Evolutionary conservation across 495 filamentous ascomycete genomes (phyloP), one percentile per base, ranked within the genome.

Genomic region (Hamigera avellanea): DNA sequence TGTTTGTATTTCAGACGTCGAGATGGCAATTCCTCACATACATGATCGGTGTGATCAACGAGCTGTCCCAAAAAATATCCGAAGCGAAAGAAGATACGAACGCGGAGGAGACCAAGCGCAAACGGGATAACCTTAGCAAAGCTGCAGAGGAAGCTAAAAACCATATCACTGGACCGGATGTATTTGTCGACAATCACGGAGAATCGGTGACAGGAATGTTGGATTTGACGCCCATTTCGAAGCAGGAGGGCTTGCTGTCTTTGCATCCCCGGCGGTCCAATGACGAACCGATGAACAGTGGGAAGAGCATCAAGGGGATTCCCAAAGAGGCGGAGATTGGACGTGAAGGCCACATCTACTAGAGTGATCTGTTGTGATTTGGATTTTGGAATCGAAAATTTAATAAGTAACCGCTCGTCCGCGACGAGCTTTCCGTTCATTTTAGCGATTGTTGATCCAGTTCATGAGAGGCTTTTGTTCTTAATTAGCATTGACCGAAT

Each of bases 1-100:
- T 78, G 41, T 86, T 96, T 56, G 69, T 96, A 28, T 96, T 93
- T 54, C 89, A 96, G 57, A 73, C 79, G 14, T 93, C 87, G 0
- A 75, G 87, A 21, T 74, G 83, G 46, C 77, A 83, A 35, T 69
- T 96, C 2, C 61, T 94, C 8, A 60, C 72, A 1, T 64, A 71
- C 32, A 60, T 99, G n/a, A 69, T 77, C 30, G 50, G 71, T 26
- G 57, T 70, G 14, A 70, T 82, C 38, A 70, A 86, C 37, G 59
- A 73, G 1, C 35, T 62, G 2, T 52, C 54, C 16, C 13, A 49
- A 9, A 26, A 39, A 17, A 25, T 28, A 14, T 18, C 50, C 5
- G 42, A 58, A 14, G 36, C 41, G 3, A n/a, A n/a, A n/a, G 44
- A 51, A 2, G 46, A 46, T 14, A 51, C 45, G 33, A 52, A 66